Evolutionary conservation across 1,284 basidiomycete genomes (phyloP).

Genomic region (Trichosporon sp.): DNA sequence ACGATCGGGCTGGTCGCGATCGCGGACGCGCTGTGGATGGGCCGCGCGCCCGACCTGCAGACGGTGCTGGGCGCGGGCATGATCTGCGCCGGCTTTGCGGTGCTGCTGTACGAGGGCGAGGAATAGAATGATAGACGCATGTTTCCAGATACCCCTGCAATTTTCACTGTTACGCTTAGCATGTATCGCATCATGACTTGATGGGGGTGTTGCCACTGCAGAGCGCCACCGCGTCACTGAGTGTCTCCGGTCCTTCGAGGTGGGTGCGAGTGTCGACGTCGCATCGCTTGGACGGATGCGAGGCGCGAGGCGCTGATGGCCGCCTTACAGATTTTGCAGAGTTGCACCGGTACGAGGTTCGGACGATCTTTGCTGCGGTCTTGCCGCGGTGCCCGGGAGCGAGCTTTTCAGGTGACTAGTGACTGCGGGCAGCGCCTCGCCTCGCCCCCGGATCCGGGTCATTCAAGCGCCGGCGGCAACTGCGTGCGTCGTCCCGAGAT

Average conservation of each 20-base stretch:
- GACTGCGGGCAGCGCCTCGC: too few relatives aligned
- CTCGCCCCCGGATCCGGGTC: too few relatives aligned
- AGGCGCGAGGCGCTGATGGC: not conserved
- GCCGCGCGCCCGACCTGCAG: constrained; percentile 35
- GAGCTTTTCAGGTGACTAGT: too few relatives aligned
- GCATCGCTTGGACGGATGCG: not conserved
- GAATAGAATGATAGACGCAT: not conserved
- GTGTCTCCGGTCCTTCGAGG: too few relatives aligned
- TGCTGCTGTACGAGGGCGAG: constrained; percentile 46
- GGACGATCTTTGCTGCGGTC: not conserved
- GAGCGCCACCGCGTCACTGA: not conserved
- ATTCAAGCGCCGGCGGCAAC: not conserved
- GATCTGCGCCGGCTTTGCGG: constrained; percentile 47
- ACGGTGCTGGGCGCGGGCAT: constrained; percentile 43
- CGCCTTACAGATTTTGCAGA: not conserved
- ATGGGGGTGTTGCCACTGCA: too few relatives aligned
- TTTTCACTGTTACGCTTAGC: not conserved
- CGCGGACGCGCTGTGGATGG: constrained; percentile 44
- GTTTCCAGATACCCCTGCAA: not conserved
- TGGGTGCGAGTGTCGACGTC: not conserved
- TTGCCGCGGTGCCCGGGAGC: too few relatives aligned
- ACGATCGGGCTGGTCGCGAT: constrained; percentile 49
- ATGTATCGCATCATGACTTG: not conserved
- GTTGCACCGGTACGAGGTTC: too few relatives aligned
- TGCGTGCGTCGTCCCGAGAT: not conserved